Percentiles rank a stretch among this genome's conserved stretches.
Evolutionary conservation across 306 rosid genomes (phyloP).

Genomic region (Acmispon strigosus): DNA sequence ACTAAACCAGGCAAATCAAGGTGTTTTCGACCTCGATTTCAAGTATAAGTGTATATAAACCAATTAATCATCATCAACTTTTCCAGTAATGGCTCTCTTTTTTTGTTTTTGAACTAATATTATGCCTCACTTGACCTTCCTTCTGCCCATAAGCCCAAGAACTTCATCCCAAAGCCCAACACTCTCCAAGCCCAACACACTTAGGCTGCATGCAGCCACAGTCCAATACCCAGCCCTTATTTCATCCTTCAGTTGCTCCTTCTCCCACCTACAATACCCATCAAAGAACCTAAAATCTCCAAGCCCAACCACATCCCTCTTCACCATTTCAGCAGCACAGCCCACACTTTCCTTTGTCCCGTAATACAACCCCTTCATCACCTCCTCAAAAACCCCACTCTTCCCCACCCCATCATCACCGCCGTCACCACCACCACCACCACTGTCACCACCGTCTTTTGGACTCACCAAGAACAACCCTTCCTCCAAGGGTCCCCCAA

Average conservation of each 20-base stretch:
- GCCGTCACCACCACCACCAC: conserved; percentile 21
- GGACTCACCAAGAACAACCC: conserved; percentile 68
- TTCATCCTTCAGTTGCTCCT: conserved; percentile 59
- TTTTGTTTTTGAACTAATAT: too few relatives aligned
- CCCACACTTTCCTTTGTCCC: conserved; percentile 80
- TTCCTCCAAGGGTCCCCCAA: conserved; percentile 85
- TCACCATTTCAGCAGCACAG: conserved; percentile 80
- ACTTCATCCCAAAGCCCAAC: conserved; percentile 75
- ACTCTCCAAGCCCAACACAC: conserved; percentile 44
- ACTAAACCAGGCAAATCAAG: not conserved
- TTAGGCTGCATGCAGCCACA: conserved; percentile 84
- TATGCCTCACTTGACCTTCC: conserved; percentile 46
- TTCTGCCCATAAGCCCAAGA: conserved; percentile 66
- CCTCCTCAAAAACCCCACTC: conserved; percentile 78
- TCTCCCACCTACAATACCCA: conserved; percentile 94
- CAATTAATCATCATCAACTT: not conserved
- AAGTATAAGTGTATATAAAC: not conserved
- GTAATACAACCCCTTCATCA: conserved; percentile 76
- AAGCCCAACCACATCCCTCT: conserved; percentile 51
- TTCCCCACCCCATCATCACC: conserved; percentile 35
- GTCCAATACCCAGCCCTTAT: conserved; percentile 78
- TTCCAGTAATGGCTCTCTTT: too few relatives aligned
- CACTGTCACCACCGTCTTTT: conserved; percentile 24
- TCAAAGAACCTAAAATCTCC: conserved; percentile 82
- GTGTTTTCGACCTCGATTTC: not conserved